phyloP scores from a whole-genome alignment of 257 asterid species.

The Solanum arcanum region DNA sequence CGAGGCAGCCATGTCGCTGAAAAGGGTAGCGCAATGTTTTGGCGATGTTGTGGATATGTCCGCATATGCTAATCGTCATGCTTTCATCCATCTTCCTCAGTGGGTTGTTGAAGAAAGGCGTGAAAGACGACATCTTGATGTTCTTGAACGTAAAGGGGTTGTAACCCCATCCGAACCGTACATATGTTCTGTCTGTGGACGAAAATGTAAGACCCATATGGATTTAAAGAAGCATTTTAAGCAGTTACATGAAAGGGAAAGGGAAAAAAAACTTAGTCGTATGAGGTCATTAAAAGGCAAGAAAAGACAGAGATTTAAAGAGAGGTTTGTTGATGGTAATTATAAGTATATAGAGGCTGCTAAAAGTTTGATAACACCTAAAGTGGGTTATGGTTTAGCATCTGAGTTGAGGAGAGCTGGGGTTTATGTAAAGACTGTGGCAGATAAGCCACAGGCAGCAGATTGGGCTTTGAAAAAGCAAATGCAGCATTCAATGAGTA shows the following conservation, averaged over 20 bases:
- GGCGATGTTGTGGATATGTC: conserved; percentile 75
- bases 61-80: conserved; percentile 89
- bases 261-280: conserved; percentile 67
- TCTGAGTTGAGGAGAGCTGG: conserved; percentile 83
- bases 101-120: conserved; percentile 79
- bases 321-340: conserved; percentile 59
- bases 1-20: conserved; percentile 67
- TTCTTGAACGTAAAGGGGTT: conserved; percentile 54
- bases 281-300: conserved; percentile 80
- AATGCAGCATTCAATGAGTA: conserved; percentile 78
- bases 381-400: conserved; percentile 71
- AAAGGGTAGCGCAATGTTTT: conserved; percentile 53
- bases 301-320: conserved; percentile 72
- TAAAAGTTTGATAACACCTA: conserved; percentile 41
- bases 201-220: conserved; percentile 58
- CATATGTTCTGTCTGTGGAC: conserved; percentile 75
- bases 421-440: conserved; percentile 76
- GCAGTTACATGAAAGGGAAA: conserved; percentile 77
- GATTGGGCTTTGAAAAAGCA: conserved; percentile 95
- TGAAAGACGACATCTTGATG: conserved; percentile 39
- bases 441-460: conserved; percentile 94
- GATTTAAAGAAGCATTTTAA: conserved; percentile 79
- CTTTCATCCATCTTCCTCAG: conserved; percentile 73
- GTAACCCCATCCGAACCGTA: conserved; percentile 35
- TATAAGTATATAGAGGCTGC: conserved; percentile 78